Percentiles rank a stretch among this genome's conserved stretches.
These are phyloP conservation scores for Arthroderma sp. DNA, from an alignment of 2,329 filamentous ascomycete species.

Conservation along the genomic window DNA sequence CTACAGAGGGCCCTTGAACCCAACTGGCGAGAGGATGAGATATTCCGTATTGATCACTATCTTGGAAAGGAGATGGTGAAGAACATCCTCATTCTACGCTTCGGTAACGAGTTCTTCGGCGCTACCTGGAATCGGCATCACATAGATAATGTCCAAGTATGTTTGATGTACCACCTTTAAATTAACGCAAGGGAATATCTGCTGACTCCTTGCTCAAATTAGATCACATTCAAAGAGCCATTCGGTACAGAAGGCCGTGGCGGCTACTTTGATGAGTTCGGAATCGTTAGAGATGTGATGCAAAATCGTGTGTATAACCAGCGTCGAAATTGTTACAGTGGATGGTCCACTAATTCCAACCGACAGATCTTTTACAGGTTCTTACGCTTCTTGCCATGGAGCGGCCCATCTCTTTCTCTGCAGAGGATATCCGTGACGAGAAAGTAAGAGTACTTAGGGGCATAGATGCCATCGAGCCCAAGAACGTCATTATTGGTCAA, in stretches of 20 bases:
- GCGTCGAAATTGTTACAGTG: neutral
- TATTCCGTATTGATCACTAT: conserved; percentile 99
- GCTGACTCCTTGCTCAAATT: conserved; percentile 11
- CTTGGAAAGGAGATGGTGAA: conserved; percentile 99
- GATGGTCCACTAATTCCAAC: neutral
- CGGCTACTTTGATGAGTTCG: conserved; percentile 98
- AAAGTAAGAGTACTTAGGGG: conserved; percentile 89
- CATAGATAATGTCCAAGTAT: conserved; percentile 89
- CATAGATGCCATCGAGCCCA: conserved; percentile 90
- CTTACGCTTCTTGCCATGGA: conserved; percentile 96
- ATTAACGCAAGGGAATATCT: neutral
- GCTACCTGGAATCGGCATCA: conserved; percentile 98
- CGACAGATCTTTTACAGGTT: conserved; percentile 71
- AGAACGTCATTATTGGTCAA: conserved; percentile 99
- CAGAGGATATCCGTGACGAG: conserved; percentile 96
- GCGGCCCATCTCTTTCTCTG: conserved; percentile 91
- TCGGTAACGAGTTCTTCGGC: conserved; percentile 97
- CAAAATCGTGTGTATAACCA: conserved; percentile 61
- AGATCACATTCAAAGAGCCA: conserved; percentile 97
- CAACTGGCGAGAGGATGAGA: conserved; percentile 97
- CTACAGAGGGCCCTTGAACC: conserved; percentile 89
- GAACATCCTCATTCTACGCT: conserved; percentile 95
- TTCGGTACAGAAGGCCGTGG: conserved; percentile 97
- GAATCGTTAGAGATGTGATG: conserved; percentile 99
- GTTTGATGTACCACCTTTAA: conserved; percentile 8